Evolutionary conservation across 2,329 filamentous ascomycete genomes (phyloP), one percentile per base, ranked within the genome.

Genomic region (Alternaria consortialis): DNA sequence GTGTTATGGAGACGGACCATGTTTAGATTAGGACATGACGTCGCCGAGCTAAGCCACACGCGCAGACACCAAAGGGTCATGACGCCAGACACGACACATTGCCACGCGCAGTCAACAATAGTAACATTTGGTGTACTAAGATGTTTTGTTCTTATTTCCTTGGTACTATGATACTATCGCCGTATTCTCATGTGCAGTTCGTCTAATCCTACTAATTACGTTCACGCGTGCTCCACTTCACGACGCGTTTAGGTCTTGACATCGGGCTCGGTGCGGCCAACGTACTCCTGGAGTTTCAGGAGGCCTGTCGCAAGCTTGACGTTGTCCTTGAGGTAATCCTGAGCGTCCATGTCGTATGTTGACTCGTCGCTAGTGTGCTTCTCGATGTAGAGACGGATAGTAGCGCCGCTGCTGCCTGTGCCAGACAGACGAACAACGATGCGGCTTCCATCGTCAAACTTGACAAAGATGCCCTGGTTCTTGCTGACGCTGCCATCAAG

Each of bases 341-440:
- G 95, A 13, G 94, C 93, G 79, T 96, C 92, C 74, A 91, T 80
- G 60, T 84, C 87, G 76, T 95, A 96, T 62, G 89, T 93, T 64
- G 87, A 89, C 64, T 89, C 84, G 75, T 98, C 93, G 66, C 84
- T 87, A 80, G 92, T 94, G 84, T 98, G 92, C 85, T 95, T 94
- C 87, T 99, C 95, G 70, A 99, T 90, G 82, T 99, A 99, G 69
- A 99, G 85, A 65, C 95, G 91, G 78, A 99, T 98, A 32, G 95
- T 99, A 48, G 95, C 95, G 58, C 95, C 95, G 51, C 92, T 96
- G 72, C 92, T 96, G 68, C 95, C 95, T 20, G 95, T 99, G 52
- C 95, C 95, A 1, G 94, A 98, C 62, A 99, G 85, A 73, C 95
- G 91, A 60, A 98, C 93, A 53, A 99, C 93, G 63, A 98, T 94